Conservation (phyloP, 129 eudicot genomes). For the Flaveria linearis region DNA sequence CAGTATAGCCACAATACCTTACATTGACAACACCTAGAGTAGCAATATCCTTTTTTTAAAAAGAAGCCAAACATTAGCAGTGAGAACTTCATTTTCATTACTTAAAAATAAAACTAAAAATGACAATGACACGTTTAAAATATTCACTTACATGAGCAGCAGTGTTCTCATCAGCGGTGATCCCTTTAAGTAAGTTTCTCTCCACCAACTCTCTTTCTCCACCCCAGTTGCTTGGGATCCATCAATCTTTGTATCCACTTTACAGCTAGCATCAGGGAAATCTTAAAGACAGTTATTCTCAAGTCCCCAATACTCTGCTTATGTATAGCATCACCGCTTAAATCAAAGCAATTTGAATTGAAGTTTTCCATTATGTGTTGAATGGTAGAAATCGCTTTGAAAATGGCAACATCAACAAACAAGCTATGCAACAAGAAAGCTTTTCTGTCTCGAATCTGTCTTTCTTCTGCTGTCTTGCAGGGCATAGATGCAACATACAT, state of each 20-base stretch:
- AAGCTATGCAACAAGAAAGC: constrained; percentile 93
- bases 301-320: constrained; percentile 80
- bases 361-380: constrained; percentile 61
- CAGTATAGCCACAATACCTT: constrained; percentile 87
- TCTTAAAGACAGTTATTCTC: constrained; percentile 72
- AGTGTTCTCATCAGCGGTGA: constrained; percentile 99
- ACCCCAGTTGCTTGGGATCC: constrained; percentile 80
- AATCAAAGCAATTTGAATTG: constrained; percentile 33
- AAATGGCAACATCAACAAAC: constrained; percentile 95
- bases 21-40: constrained; percentile 85
- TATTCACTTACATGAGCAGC: constrained; percentile 92
- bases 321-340: constrained; percentile 39
- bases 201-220: constrained; percentile 62
- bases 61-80: neutral
- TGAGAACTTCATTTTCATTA: constrained; percentile 15
- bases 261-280: constrained; percentile 81
- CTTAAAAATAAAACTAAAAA: constrained; percentile 1
- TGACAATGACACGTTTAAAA: neutral
- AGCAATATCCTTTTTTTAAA: constrained; percentile 71
- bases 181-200: constrained; percentile 93
- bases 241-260: constrained; percentile 93
- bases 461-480: constrained; percentile 91
- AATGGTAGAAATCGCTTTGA: constrained; percentile 70
- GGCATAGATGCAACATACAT: constrained; percentile 83
- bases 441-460: constrained; percentile 93